Conservation (phyloP, 257 asterid genomes). For the Nicotiana benthamiana region DNA sequence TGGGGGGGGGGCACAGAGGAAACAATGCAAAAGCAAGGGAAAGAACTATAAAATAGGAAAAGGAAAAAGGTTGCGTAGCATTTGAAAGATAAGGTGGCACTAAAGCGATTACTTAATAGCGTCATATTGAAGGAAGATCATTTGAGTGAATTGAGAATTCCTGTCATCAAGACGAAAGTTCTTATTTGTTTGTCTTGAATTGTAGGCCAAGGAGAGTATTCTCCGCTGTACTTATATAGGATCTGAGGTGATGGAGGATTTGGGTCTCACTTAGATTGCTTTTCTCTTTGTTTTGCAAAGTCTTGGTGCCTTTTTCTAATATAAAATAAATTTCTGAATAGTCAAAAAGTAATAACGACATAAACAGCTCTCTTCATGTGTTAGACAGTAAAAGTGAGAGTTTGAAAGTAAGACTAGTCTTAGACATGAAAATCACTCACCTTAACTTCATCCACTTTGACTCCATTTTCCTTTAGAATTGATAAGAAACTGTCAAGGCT, state of each 20-base stretch:
- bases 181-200: neutral
- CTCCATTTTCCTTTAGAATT: slow-evolving; percentile 66
- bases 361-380: neutral
- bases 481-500: slow-evolving; percentile 56
- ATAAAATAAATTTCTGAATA: neutral
- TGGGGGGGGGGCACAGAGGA: neutral
- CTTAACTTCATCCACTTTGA: slow-evolving; percentile 56
- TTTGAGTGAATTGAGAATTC: neutral
- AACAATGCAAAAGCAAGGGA: neutral
- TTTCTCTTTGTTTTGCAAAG: neutral
- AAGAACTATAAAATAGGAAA: neutral
- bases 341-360: neutral
- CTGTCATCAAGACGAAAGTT: neutral
- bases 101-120: neutral
- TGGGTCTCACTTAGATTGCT: neutral
- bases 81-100: neutral
- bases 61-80: neutral
- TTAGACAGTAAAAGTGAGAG: neutral
- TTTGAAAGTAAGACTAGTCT: neutral
- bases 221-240: neutral
- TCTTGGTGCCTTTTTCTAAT: neutral
- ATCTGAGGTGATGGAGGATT: neutral
- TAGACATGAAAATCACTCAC: slow-evolving; percentile 27
- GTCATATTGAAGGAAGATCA: neutral
- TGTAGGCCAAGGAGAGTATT: neutral